These are phyloP conservation scores for Zymoseptoria brevis DNA, from an alignment of 2,329 filamentous ascomycete species.

Conservation along the genomic window DNA sequence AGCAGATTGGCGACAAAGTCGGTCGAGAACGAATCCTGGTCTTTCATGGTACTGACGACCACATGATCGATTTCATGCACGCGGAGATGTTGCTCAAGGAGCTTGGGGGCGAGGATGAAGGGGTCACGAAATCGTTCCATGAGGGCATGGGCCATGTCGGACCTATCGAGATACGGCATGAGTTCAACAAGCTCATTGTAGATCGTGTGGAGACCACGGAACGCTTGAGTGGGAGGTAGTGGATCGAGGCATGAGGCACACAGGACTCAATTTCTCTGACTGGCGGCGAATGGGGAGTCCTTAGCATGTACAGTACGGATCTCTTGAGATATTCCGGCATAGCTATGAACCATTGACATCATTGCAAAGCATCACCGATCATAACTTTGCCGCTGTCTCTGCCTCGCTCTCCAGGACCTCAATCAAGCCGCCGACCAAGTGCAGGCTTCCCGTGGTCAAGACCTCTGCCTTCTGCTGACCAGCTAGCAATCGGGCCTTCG, in stretches of 20 bases:
- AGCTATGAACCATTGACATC: not conserved
- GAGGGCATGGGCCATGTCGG: constrained; percentile 70
- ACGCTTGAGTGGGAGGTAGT: constrained; percentile 8
- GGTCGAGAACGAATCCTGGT: constrained; percentile 68
- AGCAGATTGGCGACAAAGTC: constrained; percentile 57
- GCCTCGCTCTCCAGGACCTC: constrained; percentile 55
- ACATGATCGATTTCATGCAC: constrained; percentile 65
- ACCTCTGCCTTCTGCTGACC: constrained; percentile 47
- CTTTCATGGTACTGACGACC: constrained; percentile 66
- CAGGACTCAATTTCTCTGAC: no score
- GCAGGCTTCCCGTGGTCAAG: constrained; percentile 74
- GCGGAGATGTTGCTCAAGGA: constrained; percentile 59
- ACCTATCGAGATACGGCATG: constrained; percentile 60
- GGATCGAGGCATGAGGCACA: not conserved
- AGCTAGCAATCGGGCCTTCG: constrained; percentile 40
- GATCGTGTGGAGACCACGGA: constrained; percentile 49
- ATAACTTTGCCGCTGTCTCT: constrained; percentile 10
- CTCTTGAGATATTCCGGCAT: not conserved
- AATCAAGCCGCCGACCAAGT: constrained; percentile 72
- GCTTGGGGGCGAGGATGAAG: constrained; percentile 51
- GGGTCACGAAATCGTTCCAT: constrained; percentile 51
- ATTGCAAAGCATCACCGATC: not conserved
- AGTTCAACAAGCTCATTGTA: constrained; percentile 59
- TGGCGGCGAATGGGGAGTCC: not conserved
- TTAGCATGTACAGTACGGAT: not conserved